These are phyloP conservation scores for Casuarina equisetifolia DNA, from an alignment of 306 rosid species.

Conservation along the genomic window DNA sequence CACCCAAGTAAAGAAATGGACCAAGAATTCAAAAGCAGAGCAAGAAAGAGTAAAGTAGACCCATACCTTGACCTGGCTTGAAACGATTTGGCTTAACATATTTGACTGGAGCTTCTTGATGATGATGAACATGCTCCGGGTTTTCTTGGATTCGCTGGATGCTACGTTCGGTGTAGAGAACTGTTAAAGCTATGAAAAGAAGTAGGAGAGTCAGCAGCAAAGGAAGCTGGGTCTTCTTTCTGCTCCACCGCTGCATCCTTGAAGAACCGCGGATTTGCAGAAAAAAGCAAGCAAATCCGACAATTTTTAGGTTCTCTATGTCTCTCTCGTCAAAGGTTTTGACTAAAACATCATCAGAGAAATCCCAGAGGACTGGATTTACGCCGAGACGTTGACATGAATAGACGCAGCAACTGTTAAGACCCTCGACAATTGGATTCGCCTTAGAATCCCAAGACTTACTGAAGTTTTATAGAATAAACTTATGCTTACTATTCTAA, in stretches of 20 bases:
- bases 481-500: too few relatives aligned
- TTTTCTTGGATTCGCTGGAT: constrained; percentile 59
- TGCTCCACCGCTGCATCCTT: constrained; percentile 64
- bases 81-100: constrained; percentile 73
- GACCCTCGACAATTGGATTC: not conserved
- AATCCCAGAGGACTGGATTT: not conserved
- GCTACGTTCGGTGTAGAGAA: constrained; percentile 62
- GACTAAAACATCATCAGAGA: not conserved
- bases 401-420: not conserved
- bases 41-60: not conserved
- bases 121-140: constrained; percentile 46
- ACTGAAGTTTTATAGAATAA: too few relatives aligned
- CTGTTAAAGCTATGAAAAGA: constrained; percentile 54
- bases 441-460: not conserved
- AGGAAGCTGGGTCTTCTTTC: constrained; percentile 65
- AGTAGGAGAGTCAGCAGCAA: constrained; percentile 51
- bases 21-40: not conserved
- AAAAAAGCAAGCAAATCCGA: not conserved
- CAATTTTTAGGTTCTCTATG: not conserved
- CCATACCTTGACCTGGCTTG: constrained; percentile 47
- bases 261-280: not conserved
- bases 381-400: not conserved
- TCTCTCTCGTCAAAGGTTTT: not conserved
- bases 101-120: constrained; percentile 44
- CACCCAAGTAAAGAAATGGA: constrained; percentile 12